Conservation (phyloP, 208 protist genomes). For the Balamuthia mandrillaris region DNA sequence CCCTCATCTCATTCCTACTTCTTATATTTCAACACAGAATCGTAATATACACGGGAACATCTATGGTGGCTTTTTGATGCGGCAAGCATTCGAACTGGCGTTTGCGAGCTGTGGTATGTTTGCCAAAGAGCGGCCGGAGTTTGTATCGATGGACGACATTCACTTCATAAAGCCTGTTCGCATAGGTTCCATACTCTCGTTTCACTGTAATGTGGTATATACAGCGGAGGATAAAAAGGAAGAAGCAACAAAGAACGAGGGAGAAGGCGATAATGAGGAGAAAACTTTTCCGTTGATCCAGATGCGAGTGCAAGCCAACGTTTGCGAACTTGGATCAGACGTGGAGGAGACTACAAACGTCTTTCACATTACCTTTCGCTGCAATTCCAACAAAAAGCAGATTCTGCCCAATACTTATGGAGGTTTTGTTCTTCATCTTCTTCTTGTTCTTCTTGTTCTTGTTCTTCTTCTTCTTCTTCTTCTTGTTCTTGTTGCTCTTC, state of each 20-base stretch:
- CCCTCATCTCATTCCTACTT: not conserved
- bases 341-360: not conserved
- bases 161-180: slow-evolving; percentile 2
- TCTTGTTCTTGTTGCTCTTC: not conserved
- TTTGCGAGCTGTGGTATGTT: slow-evolving; percentile 22
- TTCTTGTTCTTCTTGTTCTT: not conserved
- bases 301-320: slow-evolving; percentile 18
- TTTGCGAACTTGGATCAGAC: not conserved
- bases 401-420: slow-evolving; percentile 10
- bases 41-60: slow-evolving; percentile 39
- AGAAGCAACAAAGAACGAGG: not conserved
- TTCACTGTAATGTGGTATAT: slow-evolving; percentile 12
- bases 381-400: not conserved
- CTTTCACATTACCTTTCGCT: slow-evolving; percentile 36
- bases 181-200: slow-evolving; percentile 20
- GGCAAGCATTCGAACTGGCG: slow-evolving; percentile 28
- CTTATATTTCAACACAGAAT: no score
- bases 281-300: slow-evolving; percentile 15
- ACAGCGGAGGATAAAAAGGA: not conserved
- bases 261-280: not conserved
- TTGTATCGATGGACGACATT: slow-evolving; percentile 37
- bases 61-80: slow-evolving; percentile 33
- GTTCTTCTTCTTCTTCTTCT: not conserved
- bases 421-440: not conserved
- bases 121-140: not conserved